Percentiles rank a stretch among this genome's conserved stretches.
Conservation (phyloP, 805 yeast genomes). For the Hanseniaspora mollemarum region DNA sequence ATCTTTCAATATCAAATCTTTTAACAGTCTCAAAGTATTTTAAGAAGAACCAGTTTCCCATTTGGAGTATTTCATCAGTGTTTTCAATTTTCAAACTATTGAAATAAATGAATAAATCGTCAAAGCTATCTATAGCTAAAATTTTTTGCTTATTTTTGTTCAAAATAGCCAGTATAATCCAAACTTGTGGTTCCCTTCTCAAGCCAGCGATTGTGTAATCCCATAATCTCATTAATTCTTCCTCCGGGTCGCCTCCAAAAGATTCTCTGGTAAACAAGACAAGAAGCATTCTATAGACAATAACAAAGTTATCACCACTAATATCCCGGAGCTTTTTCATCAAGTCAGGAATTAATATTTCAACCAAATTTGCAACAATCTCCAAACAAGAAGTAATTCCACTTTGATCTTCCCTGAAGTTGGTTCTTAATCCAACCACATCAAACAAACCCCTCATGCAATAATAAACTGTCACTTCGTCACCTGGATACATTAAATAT, state of each 20-base stretch:
- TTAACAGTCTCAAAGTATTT: conserved; percentile 68
- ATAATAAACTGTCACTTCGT: conserved; percentile 79
- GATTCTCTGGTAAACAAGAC: conserved; percentile 89
- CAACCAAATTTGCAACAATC: conserved; percentile 72
- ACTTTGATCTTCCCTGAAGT: conserved; percentile 78
- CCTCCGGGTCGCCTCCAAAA: conserved; percentile 63
- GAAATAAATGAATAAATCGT: conserved; percentile 84
- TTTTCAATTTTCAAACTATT: conserved; percentile 78
- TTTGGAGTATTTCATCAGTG: conserved; percentile 61
- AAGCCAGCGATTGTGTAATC: conserved; percentile 9
- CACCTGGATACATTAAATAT: conserved; percentile 45
- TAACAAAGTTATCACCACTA: conserved; percentile 80
- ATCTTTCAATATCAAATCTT: conserved; percentile 25
- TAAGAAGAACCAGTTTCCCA: conserved; percentile 73
- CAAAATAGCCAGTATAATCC: conserved; percentile 71
- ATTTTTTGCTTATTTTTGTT: conserved; percentile 75
- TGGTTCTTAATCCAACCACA: conserved; percentile 67
- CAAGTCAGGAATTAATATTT: conserved; percentile 76
- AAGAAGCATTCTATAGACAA: conserved; percentile 85
- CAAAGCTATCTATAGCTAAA: conserved; percentile 64
- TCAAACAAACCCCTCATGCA: conserved; percentile 81
- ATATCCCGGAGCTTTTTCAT: conserved; percentile 75
- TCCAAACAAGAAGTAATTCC: conserved; percentile 88
- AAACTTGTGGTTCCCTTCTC: conserved; percentile 3
- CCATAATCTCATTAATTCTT: conserved; percentile 27